phyloP scores from a whole-genome alignment of 2,329 filamentous ascomycete genomes.

The Sarocladiaceae sp. region DNA sequence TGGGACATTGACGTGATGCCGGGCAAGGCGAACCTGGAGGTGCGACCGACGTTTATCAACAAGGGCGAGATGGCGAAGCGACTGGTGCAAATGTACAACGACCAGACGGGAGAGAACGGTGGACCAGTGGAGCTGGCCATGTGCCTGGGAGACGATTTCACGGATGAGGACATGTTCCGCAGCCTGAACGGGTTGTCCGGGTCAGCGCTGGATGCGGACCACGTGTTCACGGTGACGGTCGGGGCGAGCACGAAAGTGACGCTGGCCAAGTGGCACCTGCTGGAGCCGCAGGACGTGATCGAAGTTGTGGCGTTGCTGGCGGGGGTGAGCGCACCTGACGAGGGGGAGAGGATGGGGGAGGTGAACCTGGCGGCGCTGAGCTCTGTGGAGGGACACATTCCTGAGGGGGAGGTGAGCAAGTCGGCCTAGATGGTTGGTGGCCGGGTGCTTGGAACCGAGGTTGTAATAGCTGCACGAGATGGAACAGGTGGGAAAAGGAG shows the following conservation, averaged over 20 bases:
- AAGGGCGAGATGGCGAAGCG: slow-evolving; percentile 92
- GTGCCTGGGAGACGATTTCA: slow-evolving; percentile 92
- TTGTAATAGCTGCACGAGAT: too few species aligned
- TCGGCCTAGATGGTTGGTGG: too few species aligned
- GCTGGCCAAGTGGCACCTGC: slow-evolving; percentile 79
- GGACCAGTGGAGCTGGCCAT: slow-evolving; percentile 75
- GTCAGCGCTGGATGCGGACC: slow-evolving; percentile 47
- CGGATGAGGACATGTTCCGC: slow-evolving; percentile 95
- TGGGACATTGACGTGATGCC: slow-evolving; percentile 96
- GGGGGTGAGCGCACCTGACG: slow-evolving; percentile 39
- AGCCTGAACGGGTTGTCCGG: slow-evolving; percentile 58
- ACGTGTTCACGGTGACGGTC: slow-evolving; percentile 86
- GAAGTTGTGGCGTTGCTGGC: slow-evolving; percentile 54
- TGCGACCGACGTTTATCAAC: slow-evolving; percentile 94
- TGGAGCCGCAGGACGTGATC: slow-evolving; percentile 85
- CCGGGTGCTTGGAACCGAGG: too few species aligned
- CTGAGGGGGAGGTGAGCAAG: slow-evolving; percentile 18
- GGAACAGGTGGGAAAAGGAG: background rate
- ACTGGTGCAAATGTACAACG: slow-evolving; percentile 67
- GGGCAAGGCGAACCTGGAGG: slow-evolving; percentile 94
- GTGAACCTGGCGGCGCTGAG: slow-evolving; percentile 52
- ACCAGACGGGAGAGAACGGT: slow-evolving; percentile 32
- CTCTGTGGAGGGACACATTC: slow-evolving; percentile 46
- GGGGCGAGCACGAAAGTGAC: slow-evolving; percentile 90
- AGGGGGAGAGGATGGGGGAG: slow-evolving; percentile 37